A percentile compares a stretch with the other conserved stretches of the same genome.
These are phyloP conservation scores for Mucor piriformis DNA, from an alignment of 371 early-diverging fungal genomes.

Conservation along the genomic window DNA sequence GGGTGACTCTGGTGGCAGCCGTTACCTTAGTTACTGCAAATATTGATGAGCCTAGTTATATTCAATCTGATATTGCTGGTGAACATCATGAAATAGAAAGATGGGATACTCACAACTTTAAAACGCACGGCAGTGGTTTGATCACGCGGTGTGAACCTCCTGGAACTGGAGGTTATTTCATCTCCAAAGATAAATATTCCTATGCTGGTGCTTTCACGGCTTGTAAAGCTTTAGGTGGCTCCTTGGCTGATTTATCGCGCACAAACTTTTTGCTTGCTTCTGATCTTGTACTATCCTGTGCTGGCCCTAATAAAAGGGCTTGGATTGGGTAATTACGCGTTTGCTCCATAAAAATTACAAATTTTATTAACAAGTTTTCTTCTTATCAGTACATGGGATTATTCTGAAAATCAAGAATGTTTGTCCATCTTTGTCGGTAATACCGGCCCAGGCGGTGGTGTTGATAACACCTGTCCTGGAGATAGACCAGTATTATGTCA, in stretches of 20 bases:
- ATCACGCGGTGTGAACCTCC: slow-evolving; percentile 2
- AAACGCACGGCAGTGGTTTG: neutral
- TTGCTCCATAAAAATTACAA: neutral
- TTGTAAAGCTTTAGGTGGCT: slow-evolving; percentile 8
- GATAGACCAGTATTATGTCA: slow-evolving; percentile 17
- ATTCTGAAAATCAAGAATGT: slow-evolving; percentile 6
- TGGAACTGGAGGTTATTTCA: slow-evolving; percentile 7
- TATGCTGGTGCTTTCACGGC: neutral
- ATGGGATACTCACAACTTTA: neutral
- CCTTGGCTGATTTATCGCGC: slow-evolving; percentile 2
- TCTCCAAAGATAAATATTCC: neutral
- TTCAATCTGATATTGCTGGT: neutral
- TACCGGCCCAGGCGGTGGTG: neutral
- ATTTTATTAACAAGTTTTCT: neutral
- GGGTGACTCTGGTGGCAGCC: neutral
- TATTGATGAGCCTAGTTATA: neutral
- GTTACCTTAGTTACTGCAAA: neutral
- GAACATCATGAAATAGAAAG: neutral
- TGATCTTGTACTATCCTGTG: neutral
- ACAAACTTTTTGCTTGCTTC: slow-evolving; percentile 7
- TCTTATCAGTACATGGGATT: slow-evolving; percentile 9
- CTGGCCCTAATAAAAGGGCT: neutral
- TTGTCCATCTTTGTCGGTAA: slow-evolving; percentile 1
- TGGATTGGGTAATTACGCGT: slow-evolving; percentile 16
- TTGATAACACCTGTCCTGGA: slow-evolving; percentile 8